phyloP scores from a whole-genome alignment of 2,329 filamentous ascomycete species.

The Ophiostoma australiae region DNA sequence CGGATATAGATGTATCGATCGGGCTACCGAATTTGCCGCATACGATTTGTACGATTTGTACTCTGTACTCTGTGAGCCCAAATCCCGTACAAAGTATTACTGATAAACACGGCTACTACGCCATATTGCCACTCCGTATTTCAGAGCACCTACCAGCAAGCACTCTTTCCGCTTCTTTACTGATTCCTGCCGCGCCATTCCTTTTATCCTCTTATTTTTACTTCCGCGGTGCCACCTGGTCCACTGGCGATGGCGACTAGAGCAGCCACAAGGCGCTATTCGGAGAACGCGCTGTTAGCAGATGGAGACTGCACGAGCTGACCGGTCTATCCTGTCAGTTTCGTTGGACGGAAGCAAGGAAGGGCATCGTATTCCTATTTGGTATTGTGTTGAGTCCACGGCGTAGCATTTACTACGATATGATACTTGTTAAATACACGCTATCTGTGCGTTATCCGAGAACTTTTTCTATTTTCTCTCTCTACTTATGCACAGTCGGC shows the following conservation, averaged over 20 bases:
- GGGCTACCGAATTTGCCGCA: neutral
- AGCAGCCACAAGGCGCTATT: conserved; percentile 1
- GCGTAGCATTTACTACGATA: no score
- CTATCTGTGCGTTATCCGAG: no score
- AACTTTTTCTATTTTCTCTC: neutral
- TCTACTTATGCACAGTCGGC: conserved; percentile 4
- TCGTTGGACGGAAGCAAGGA: neutral
- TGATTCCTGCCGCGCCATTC: neutral
- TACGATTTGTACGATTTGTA: neutral
- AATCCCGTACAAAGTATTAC: neutral
- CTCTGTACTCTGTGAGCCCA: neutral
- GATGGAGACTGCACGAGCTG: neutral
- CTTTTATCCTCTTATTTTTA: neutral
- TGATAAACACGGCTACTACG: neutral
- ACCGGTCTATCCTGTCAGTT: neutral
- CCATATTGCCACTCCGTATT: neutral
- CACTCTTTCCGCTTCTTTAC: neutral
- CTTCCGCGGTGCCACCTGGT: neutral
- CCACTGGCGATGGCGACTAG: neutral
- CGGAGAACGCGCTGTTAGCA: neutral
- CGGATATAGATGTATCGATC: neutral
- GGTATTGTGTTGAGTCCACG: no score
- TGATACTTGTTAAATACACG: no score
- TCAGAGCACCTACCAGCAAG: neutral
- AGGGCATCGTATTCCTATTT: neutral